Evolutionary conservation across 1,284 basidiomycete genomes (phyloP).

Genomic region (Cryptococcus wingfieldii): DNA sequence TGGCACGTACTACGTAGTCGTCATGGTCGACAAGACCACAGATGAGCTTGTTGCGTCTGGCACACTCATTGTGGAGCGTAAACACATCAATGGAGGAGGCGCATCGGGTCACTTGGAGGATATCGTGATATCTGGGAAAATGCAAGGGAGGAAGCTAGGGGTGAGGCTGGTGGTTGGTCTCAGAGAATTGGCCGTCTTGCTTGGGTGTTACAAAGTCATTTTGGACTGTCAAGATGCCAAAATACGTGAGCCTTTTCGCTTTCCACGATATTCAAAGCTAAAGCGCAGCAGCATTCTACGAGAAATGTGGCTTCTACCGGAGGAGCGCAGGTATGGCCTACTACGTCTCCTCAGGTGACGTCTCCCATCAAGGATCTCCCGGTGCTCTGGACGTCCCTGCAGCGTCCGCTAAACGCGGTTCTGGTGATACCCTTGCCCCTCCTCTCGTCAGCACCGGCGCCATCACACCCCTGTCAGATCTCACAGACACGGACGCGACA

Average conservation of each 20-base stretch:
- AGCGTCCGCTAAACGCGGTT: not conserved
- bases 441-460: not conserved
- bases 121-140: slow-evolving; percentile 77
- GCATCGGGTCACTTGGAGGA: slow-evolving; percentile 92
- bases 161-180: slow-evolving; percentile 78
- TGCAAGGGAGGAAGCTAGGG: slow-evolving; percentile 80
- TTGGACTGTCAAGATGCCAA: slow-evolving; percentile 88
- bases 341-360: slow-evolving; percentile 13
- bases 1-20: slow-evolving; percentile 75
- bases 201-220: slow-evolving; percentile 91
- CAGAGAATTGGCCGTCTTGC: slow-evolving; percentile 67
- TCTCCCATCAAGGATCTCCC: not conserved
- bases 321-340: slow-evolving; percentile 23
- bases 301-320: slow-evolving; percentile 71
- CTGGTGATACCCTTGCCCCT: not conserved
- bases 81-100: slow-evolving; percentile 78
- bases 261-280: slow-evolving; percentile 35
- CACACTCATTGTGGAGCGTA: slow-evolving; percentile 80
- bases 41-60: slow-evolving; percentile 83
- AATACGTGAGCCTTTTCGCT: slow-evolving; percentile 62
- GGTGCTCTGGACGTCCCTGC: not conserved
- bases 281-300: slow-evolving; percentile 72
- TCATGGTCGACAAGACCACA: slow-evolving; percentile 68
- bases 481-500: not conserved
- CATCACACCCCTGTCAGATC: not conserved